Conservation (phyloP, 2,329 filamentous ascomycete species). For the Botrytis aclada region DNA sequence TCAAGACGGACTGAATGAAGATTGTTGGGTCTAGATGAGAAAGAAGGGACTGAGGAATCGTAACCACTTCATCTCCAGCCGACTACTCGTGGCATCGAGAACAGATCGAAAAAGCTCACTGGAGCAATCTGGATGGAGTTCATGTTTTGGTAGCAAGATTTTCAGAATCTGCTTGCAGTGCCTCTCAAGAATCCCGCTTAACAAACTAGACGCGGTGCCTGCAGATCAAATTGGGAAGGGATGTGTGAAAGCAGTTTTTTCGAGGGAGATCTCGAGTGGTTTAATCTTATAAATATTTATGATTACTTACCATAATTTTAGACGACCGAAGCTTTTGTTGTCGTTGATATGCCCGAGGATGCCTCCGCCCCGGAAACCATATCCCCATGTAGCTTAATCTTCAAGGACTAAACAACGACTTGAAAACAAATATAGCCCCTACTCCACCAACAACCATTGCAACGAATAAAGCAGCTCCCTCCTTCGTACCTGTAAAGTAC, state of each 20-base stretch:
- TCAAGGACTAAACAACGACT: conserved; percentile 19
- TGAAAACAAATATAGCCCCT: conserved; percentile 34
- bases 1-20: neutral
- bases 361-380: neutral
- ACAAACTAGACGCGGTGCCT: neutral
- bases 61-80: neutral
- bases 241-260: neutral
- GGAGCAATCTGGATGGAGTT: neutral
- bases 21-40: neutral
- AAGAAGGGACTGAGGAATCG: neutral
- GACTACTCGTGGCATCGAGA: no score
- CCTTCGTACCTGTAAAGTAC: conserved; percentile 37
- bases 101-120: neutral
- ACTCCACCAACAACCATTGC: conserved; percentile 33
- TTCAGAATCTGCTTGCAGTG: neutral
- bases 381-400: neutral
- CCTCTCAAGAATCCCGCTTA: neutral
- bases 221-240: neutral
- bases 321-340: neutral
- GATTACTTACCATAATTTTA: neutral
- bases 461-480: conserved; percentile 35
- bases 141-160: neutral
- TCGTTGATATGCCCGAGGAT: neutral
- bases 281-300: neutral
- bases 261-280: neutral